These are phyloP conservation scores for Fraxinus sp. DNA, from an alignment of 305 asterid genomes.

Conservation along the genomic window DNA sequence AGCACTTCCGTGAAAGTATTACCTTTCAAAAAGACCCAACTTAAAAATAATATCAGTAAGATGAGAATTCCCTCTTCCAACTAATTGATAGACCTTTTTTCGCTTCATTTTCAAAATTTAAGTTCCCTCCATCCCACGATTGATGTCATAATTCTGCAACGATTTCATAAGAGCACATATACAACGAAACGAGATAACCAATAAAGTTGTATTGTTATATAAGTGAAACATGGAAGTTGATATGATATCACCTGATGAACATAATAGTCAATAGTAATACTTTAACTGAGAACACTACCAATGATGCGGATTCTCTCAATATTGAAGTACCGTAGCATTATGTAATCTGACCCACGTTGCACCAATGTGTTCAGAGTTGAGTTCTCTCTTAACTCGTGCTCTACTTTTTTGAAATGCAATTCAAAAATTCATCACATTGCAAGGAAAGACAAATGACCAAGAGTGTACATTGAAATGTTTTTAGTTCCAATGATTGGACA, in stretches of 20 bases:
- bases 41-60: slow-evolving; percentile 79
- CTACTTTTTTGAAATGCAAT: slow-evolving; percentile 34
- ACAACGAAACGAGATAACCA: background rate
- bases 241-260: slow-evolving; percentile 70
- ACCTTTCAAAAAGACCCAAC: slow-evolving; percentile 56
- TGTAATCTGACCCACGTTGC: slow-evolving; percentile 79
- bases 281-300: slow-evolving; percentile 92
- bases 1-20: background rate
- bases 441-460: background rate
- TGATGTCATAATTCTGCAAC: slow-evolving; percentile 89
- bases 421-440: too few species aligned
- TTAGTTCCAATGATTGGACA: too few species aligned
- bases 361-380: slow-evolving; percentile 68
- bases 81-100: slow-evolving; percentile 84
- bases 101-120: slow-evolving; percentile 88
- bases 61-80: slow-evolving; percentile 85
- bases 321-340: slow-evolving; percentile 64
- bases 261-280: slow-evolving; percentile 90
- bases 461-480: too few species aligned
- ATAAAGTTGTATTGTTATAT: slow-evolving; percentile 2
- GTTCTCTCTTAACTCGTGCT: slow-evolving; percentile 77
- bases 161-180: slow-evolving; percentile 47
- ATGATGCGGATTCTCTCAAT: slow-evolving; percentile 82
- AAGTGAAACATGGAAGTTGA: background rate
- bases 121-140: slow-evolving; percentile 85